Base-by-base conservation (phyloP, 148 eudicot genomes). In the Cornus kousa region DNA sequence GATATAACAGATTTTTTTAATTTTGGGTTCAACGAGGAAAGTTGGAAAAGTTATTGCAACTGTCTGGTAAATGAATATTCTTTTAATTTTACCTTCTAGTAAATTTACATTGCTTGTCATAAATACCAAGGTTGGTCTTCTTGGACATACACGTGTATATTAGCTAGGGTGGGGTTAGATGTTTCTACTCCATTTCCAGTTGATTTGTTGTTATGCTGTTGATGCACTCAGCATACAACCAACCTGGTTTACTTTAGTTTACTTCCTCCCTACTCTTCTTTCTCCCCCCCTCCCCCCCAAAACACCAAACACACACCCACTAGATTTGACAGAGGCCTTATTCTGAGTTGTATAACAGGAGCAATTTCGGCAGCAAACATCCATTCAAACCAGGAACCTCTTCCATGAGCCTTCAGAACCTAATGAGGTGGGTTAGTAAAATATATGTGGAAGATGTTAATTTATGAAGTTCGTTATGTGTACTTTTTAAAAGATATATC, bases 1-100 rank as follows among this genome's bases (percentile, higher is more conserved):
- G 85, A 86, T 74, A 48, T 77, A 23, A 76, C 89, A 73, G 89
- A 83, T 67, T 86, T 68, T 68, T 86, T 86, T 48, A 86, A 86
- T 76, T 86, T 79, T 70, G 89, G 83, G 23, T 79, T 86, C n/a
- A 66, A 84, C 48, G 89, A 86, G 71, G 80, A 83, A 50, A 79
- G 78, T 40, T 86, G 89, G 89, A 86, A 70, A 55, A 33, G 70
- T 10, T 86, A 83, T 72, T 81, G 89, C 81, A 84, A 81, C 31
- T 57, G 50, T 72, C 43, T 86, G 87, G 89, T 84, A 81, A 74
- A 69, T 20, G 22, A 43, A 9, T 66, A 67, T 66, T 12, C 66
- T 66, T 28, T 24, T 31, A 62, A n/a, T 62, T 62, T 62, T 7
- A 3, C 33, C 35, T 8, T n/a, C 19, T 23, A 37, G 68, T 74